These are phyloP conservation scores for Exophiala lecanii-corni DNA, from an alignment of 2,329 filamentous ascomycete species.

Conservation along the genomic window DNA sequence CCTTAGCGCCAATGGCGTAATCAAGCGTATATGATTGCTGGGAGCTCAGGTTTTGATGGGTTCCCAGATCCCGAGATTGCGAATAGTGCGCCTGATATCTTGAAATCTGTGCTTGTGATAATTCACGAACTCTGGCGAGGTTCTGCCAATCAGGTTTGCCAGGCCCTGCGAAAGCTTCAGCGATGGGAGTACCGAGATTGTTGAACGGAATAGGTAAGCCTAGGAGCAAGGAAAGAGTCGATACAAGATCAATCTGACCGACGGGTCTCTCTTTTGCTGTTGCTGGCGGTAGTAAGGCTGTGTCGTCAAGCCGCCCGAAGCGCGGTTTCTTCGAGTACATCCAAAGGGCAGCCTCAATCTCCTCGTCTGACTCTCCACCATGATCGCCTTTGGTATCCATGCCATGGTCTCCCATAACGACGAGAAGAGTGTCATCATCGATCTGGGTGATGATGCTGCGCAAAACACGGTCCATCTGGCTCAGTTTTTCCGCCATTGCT, in stretches of 20 bases:
- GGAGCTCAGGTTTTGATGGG: constrained; percentile 14
- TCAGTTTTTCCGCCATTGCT: constrained; percentile 84
- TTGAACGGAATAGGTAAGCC: constrained; percentile 95
- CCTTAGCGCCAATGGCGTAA: constrained; percentile 20
- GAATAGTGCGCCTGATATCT: constrained; percentile 85
- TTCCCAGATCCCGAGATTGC: constrained; percentile 20
- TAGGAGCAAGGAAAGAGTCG: constrained; percentile 79
- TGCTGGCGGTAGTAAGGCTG: constrained; percentile 54
- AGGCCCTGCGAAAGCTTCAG: constrained; percentile 72
- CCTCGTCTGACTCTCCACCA: constrained; percentile 95
- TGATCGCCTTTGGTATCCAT: constrained; percentile 98
- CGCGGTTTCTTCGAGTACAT: constrained; percentile 89
- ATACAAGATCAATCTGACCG: constrained; percentile 88
- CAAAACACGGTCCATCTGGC: constrained; percentile 83
- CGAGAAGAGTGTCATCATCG: constrained; percentile 79
- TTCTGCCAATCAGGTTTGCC: constrained; percentile 61
- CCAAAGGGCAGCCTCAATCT: constrained; percentile 91
- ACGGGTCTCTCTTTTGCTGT: constrained; percentile 74
- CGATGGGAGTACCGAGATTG: constrained; percentile 86
- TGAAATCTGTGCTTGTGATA: constrained; percentile 80
- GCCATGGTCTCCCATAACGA: constrained; percentile 98
- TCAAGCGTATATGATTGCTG: constrained; percentile 20
- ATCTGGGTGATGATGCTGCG: constrained; percentile 65
- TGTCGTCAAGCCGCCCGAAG: constrained; percentile 71
- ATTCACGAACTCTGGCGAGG: constrained; percentile 68